A percentile compares a stretch with the other conserved stretches of the same genome.
Conservation (phyloP, 2,329 filamentous ascomycete genomes). For the Tolypocladium capitatum region DNA sequence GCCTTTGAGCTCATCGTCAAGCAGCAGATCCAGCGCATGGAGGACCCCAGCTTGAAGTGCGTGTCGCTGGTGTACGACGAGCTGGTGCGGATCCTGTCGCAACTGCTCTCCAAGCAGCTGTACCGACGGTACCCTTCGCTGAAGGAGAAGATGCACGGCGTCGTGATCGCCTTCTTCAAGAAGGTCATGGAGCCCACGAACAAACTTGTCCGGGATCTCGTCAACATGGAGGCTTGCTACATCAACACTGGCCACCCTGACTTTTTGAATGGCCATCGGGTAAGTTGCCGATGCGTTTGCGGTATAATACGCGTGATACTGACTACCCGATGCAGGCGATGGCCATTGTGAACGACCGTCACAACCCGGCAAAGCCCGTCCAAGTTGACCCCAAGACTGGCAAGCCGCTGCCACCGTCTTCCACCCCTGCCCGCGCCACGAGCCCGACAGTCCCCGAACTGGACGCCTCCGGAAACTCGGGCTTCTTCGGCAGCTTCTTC, state of each 20-base stretch:
- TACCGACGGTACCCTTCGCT: constrained; percentile 88
- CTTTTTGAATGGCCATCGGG: constrained; percentile 88
- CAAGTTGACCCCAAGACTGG: constrained; percentile 98
- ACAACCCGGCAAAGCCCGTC: constrained; percentile 68
- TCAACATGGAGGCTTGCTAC: constrained; percentile 92
- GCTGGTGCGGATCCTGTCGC: constrained; percentile 83
- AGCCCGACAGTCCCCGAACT: constrained; percentile 55
- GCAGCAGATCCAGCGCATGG: constrained; percentile 91
- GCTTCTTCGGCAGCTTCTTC: constrained; percentile 98
- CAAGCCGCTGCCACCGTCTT: constrained; percentile 64
- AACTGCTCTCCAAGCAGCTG: constrained; percentile 75
- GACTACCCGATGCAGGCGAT: constrained; percentile 48
- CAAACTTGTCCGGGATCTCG: constrained; percentile 86
- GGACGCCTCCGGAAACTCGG: constrained; percentile 43
- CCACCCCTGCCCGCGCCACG: constrained; percentile 56
- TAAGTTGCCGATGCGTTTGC: constrained; percentile 21
- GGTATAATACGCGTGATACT: constrained; percentile 5
- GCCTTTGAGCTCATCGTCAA: constrained; percentile 99
- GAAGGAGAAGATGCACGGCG: constrained; percentile 92
- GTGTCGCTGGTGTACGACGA: constrained; percentile 96
- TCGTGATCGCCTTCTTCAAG: constrained; percentile 93
- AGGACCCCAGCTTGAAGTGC: constrained; percentile 95
- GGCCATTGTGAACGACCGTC: constrained; percentile 92
- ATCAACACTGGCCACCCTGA: constrained; percentile 98
- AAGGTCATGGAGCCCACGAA: constrained; percentile 97